Evolutionary conservation across 2,329 filamentous ascomycete species (phyloP).

Genomic region (Neonectria magnoliae): DNA sequence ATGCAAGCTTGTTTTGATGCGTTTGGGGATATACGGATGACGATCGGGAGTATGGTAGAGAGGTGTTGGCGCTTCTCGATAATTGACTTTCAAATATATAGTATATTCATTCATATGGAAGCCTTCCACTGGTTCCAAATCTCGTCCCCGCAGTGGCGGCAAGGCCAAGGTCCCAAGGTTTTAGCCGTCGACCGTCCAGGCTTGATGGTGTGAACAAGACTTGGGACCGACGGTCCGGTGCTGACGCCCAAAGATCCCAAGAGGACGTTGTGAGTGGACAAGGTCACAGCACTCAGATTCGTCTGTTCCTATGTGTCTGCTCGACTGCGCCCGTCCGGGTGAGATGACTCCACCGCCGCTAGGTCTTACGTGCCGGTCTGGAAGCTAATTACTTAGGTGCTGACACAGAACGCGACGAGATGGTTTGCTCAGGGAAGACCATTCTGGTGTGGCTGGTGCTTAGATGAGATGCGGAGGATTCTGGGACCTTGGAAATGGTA

Average conservation of each 20-base stretch:
- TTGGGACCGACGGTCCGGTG: not conserved
- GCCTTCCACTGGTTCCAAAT: not conserved
- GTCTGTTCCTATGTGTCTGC: not conserved
- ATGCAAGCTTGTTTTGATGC: not conserved
- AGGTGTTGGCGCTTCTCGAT: constrained; percentile 7
- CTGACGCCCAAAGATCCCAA: not conserved
- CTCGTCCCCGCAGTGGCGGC: not conserved
- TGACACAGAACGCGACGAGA: not conserved
- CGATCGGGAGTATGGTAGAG: constrained; percentile 13
- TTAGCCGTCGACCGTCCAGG: not conserved
- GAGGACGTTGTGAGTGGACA: not conserved
- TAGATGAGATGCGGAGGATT: constrained; percentile 9
- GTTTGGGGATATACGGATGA: constrained; percentile 4
- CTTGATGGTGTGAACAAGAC: not conserved
- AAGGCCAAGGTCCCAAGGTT: not conserved
- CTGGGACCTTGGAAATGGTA: not conserved
- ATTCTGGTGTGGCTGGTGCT: not conserved
- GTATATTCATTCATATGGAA: not conserved
- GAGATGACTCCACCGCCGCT: not conserved
- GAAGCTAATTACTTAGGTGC: too few relatives aligned
- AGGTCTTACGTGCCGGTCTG: not conserved
- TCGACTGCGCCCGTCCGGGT: not conserved
- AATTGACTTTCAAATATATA: constrained; percentile 15
- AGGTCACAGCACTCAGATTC: not conserved
- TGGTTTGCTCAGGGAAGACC: not conserved